phyloP scores from a whole-genome alignment of 768 basidiomycete species.

The Phylloporus arenicola region DNA sequence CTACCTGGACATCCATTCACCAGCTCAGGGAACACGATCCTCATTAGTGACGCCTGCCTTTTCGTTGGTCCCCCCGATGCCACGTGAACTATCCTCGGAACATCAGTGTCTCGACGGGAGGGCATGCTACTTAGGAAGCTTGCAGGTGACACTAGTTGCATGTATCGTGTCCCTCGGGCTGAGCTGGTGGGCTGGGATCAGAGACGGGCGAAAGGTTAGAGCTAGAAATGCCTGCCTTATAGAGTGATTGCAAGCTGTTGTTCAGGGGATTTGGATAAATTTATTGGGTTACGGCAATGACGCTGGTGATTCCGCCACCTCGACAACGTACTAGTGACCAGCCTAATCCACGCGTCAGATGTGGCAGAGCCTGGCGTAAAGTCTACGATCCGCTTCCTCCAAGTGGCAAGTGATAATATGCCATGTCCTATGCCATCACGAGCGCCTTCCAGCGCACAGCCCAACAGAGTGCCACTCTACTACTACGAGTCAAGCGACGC shows the following conservation, averaged over 20 bases:
- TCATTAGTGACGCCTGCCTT: neutral
- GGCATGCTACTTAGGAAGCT: conserved; percentile 53
- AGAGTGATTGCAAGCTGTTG: neutral
- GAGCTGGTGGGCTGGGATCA: conserved; percentile 35
- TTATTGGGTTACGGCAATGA: neutral
- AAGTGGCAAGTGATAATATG: too few relatives aligned
- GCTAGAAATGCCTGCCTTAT: neutral
- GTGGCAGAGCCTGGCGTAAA: too few relatives aligned
- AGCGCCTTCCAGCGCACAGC: too few relatives aligned
- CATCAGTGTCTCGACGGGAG: conserved; percentile 54
- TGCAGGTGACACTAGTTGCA: conserved; percentile 42
- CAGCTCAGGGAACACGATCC: conserved; percentile 5
- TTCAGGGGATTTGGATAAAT: neutral
- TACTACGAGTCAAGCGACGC: too few relatives aligned
- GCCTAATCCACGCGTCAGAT: too few relatives aligned
- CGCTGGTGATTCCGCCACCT: too few relatives aligned
- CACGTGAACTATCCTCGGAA: conserved; percentile 22
- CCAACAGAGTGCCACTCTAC: too few relatives aligned
- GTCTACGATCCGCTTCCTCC: too few relatives aligned
- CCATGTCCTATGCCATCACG: too few relatives aligned
- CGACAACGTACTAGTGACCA: too few relatives aligned
- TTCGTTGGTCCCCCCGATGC: neutral
- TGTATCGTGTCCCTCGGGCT: conserved; percentile 33
- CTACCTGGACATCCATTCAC: conserved; percentile 70
- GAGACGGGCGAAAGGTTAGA: conserved; percentile 21